Evolutionary conservation across 2,329 filamentous ascomycete species (phyloP).

Genomic region (Fusarium algeriense): DNA sequence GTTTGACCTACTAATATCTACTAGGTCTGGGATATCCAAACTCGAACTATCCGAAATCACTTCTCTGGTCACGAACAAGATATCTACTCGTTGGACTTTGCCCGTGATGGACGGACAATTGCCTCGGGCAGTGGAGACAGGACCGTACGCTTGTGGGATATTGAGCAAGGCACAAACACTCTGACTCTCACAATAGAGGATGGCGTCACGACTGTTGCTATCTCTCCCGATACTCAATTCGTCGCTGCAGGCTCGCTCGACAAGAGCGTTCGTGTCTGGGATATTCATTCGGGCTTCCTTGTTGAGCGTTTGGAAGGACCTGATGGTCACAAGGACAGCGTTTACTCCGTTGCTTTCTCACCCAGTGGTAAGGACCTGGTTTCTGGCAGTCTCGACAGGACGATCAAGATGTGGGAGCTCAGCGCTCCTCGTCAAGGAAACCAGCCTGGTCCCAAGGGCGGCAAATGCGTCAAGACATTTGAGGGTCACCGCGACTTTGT

Average conservation of each 20-base stretch:
- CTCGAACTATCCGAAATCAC: constrained; percentile 86
- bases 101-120: constrained; percentile 91
- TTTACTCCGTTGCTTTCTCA: constrained; percentile 96
- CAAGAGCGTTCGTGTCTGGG: constrained; percentile 98
- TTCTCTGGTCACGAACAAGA: constrained; percentile 99
- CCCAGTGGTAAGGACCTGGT: constrained; percentile 94
- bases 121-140: constrained; percentile 95
- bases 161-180: constrained; percentile 84
- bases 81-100: constrained; percentile 96
- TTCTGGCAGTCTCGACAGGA: constrained; percentile 95
- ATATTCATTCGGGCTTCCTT: constrained; percentile 85
- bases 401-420: constrained; percentile 99
- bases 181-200: constrained; percentile 94
- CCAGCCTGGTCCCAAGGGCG: constrained; percentile 79
- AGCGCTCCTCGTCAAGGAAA: constrained; percentile 76
- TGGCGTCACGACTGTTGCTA: constrained; percentile 96
- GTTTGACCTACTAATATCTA: constrained; percentile 21
- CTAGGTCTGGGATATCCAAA: constrained; percentile 94
- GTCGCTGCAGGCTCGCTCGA: constrained; percentile 96
- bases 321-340: constrained; percentile 95
- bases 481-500: constrained; percentile 99
- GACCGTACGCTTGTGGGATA: constrained; percentile 96
- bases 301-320: constrained; percentile 93
- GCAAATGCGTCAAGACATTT: constrained; percentile 96
- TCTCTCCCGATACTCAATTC: constrained; percentile 93